Evolutionary conservation across 1,139 yeast genomes (phyloP), one percentile per base, ranked within the genome.

Genomic region (Suhomyces wounanorum): DNA sequence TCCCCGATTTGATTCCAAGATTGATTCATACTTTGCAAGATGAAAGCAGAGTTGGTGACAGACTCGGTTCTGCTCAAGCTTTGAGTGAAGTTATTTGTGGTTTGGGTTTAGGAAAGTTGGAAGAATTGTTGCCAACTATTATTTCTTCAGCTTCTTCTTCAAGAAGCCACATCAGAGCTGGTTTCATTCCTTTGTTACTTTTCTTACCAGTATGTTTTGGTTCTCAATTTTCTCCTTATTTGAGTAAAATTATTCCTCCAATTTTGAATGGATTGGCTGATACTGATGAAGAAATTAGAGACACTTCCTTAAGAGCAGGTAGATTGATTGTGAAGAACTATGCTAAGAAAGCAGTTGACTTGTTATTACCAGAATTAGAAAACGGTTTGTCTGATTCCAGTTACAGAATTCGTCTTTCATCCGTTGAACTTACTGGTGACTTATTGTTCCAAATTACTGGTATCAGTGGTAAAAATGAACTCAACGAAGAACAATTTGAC

Each of bases 21-120:
- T 79, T 95, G 55, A 67, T 94, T 55, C 82, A 75, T 49, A 87
- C 95, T 1, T 79, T 95, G 56, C 82, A 85, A 62, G 97, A 92
- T 65, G 92, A 87, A 57, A 59, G 78, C n/a, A 86, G 84, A 62
- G 81, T 91, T 16, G 97, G 98, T 54, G 98, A 95, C 65, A 84
- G 97, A 60, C 81, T 94, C 57, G 99, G 99, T 53, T 88, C 97
- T 51, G 99, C 99, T 0, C 99, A 95, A 73, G 99, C 97, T 1
- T 79, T 94, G 55, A 84, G 97, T 28, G 99, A 95, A 70, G 96
- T 94, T 57, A 81, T 91, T 50, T 85, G 90, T 62, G 99, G 99
- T 55, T 79, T 95, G 53, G 99, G 99, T 60, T 72, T 90, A 48
- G 73, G 83, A 55, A 91, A 90, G 64, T 78, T 95, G 67, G 99